These are phyloP conservation scores for Lathyrus oleraceus DNA, from an alignment of 306 rosid species.

Conservation along the genomic window DNA sequence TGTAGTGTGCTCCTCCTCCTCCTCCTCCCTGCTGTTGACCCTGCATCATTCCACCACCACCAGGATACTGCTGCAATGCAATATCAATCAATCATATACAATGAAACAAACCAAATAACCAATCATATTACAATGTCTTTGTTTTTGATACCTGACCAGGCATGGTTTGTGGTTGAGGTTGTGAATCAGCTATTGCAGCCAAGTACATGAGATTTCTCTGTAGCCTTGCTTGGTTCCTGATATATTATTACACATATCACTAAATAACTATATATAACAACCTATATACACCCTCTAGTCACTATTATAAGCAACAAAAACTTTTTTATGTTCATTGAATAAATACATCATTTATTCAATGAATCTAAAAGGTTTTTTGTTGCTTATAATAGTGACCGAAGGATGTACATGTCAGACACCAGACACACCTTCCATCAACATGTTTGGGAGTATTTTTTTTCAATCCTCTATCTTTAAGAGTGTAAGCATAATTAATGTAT, in stretches of 20 bases:
- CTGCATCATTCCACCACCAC: constrained; percentile 71
- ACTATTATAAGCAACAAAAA: no score
- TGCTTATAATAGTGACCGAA: no score
- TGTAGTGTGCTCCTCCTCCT: constrained; percentile 83
- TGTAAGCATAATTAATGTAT: neutral
- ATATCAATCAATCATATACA: neutral
- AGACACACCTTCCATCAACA: neutral
- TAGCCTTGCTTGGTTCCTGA: constrained; percentile 94
- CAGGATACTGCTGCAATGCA: constrained; percentile 58
- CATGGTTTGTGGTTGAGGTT: constrained; percentile 90
- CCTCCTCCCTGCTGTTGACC: constrained; percentile 40
- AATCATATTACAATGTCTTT: neutral
- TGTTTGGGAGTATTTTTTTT: neutral
- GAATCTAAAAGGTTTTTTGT: no score
- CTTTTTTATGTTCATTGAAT: no score
- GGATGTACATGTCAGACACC: neutral
- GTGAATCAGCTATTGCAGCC: constrained; percentile 99
- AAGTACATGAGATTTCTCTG: constrained; percentile 97
- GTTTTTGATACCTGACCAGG: constrained; percentile 68
- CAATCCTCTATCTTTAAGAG: neutral
- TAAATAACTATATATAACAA: neutral
- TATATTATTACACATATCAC: neutral
- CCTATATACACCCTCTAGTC: no score
- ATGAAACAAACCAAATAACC: neutral
- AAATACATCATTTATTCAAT: no score